Evolutionary conservation across 306 rosid species (phyloP), one percentile per base, ranked within the genome.

Genomic region (Herpetospermum pedunculosum): DNA sequence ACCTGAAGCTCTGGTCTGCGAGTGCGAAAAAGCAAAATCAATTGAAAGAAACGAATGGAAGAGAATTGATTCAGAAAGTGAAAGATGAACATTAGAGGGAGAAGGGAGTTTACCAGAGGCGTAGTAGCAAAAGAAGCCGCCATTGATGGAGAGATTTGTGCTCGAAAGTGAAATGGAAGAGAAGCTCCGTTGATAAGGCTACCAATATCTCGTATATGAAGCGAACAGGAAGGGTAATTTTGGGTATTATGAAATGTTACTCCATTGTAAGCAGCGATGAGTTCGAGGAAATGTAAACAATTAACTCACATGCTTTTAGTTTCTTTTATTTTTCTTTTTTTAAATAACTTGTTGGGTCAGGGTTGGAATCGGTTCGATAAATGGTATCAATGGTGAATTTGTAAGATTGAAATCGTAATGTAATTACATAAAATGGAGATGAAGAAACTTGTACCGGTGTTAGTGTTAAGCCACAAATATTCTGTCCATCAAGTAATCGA

Each of bases 101-200:
- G 0, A 47, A 10, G 8, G 41, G 1, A 2, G 35, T 43, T 73
- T 83, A 87, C 92, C 84, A 84, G 72, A 34, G 84, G 72, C 12
- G 80, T 26, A 19, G 90, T 70, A 47, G 75, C 47, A 32, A 83
- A 67, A 1, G 82, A 15, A 70, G 86, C 69, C 74, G 88, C 89
- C 92, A 87, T 87, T 12, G 86, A 76, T 37, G 78, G 25, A 38
- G 57, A 75, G 68, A 64, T 71, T 49, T 12, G 57, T 25, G 58
- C 70, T 30, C 6, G 25, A 60, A 52, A 52, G 30, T 53, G 60
- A 53, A 54, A 25, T 8, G 64, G 38, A 26, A 26, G 64, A 58
- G 37, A 1, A 58, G 64, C 64, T 58, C 38, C 64, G n/a, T 28
- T 29, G 64, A 58, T 58, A 58, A 58, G 21, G 64, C 64, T 15